A percentile compares a stretch with the other conserved stretches of the same genome.
Conservation (phyloP, 352 stramenopile genomes). For the Globisporangium nodosum region DNA sequence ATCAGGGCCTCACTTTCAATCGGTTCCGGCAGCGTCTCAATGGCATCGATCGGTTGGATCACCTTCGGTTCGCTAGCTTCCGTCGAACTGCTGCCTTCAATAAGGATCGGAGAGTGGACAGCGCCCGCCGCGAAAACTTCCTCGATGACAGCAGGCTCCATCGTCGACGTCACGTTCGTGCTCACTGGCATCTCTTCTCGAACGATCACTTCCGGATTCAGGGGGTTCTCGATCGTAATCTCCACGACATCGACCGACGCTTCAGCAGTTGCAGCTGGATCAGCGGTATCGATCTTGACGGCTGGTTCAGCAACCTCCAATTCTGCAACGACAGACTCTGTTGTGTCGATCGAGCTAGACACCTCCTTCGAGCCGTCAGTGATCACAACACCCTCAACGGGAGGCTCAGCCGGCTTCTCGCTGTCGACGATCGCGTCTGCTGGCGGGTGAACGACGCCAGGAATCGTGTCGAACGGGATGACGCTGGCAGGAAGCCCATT, state of each 20-base stretch:
- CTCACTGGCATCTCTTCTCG: neutral
- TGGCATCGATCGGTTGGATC: neutral
- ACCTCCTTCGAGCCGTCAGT: neutral
- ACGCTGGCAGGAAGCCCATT: constrained; percentile 3
- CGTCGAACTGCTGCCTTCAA: neutral
- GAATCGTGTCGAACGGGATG: neutral
- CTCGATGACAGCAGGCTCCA: neutral
- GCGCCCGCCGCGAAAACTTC: neutral
- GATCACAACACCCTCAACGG: neutral
- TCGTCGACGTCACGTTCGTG: neutral
- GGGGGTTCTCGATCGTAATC: constrained; percentile 6
- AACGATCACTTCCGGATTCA: constrained; percentile 10
- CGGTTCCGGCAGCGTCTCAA: neutral
- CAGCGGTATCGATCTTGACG: too few species aligned
- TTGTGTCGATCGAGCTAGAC: neutral
- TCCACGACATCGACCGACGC: constrained; percentile 5
- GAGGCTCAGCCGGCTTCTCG: neutral
- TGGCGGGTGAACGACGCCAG: neutral
- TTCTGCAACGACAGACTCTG: neutral
- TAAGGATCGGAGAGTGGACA: neutral
- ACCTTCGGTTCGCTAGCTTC: neutral
- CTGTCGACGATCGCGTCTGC: neutral
- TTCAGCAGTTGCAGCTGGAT: neutral
- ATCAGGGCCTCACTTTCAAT: neutral
- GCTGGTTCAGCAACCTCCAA: neutral